Base-by-base conservation (phyloP, 768 basidiomycete species). In the Cystoderma amianthinum region DNA sequence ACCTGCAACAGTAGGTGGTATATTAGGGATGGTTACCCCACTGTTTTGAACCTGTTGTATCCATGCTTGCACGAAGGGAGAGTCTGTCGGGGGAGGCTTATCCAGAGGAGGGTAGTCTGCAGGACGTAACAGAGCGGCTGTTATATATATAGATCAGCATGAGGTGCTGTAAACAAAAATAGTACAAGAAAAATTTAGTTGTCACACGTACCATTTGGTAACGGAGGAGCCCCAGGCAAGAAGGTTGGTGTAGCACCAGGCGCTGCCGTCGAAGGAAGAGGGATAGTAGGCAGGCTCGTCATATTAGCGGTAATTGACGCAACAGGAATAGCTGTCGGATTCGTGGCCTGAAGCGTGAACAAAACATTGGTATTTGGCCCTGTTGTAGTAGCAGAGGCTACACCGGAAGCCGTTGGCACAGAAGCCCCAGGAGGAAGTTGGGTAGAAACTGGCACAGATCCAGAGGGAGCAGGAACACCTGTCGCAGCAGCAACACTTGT, bases 91-190 rank as follows among this genome's bases (percentile, higher is more conserved):
- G 21, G 85, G 84, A 2, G 65, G 53, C 19, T 53, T 59, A 60
- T 89, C 87, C n/a, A 86, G 63, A 0, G 72, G 25, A 2, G 87
- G 87, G 55, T 85, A 90, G 45, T 74, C 72, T 13, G 75, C 48
- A 2, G 79, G 74, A 22, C 53, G 52, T 28, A 84, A 51, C 10
- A 55, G 51, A 9, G 61, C 58, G 41, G 65, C 78, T 79, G 42
- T 22, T 41, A 33, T 25, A 19, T 28, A 18, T 32, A 39, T 23
- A 43, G 22, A 30, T 40, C 25, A 24, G 11, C 18, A 7, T n/a
- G 7, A 15, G 12, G 25, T 13, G 16, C 22, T 17, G 34, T 17
- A 16, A 20, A 38, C 20, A 38, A 5, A 18, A 38, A 19, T 18
- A 16, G n/a, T 25, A 20, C 13, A 18, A 30, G 18, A 40, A 40